Evolutionary conservation across 768 basidiomycete species (phyloP), one percentile per base, ranked within the genome.

Genomic region (Amanita muscaria): DNA sequence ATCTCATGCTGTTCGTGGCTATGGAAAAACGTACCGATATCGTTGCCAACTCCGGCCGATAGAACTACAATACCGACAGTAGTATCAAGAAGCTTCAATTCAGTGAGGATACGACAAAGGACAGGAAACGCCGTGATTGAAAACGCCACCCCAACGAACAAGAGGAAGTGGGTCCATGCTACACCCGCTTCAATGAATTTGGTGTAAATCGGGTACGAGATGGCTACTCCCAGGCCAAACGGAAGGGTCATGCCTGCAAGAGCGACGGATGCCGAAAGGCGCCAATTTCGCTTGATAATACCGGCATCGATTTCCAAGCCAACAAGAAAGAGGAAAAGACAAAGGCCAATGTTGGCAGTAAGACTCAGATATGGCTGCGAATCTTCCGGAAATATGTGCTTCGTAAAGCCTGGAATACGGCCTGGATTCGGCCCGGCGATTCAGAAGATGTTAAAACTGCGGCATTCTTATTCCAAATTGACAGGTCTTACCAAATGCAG

Each of bases 141-240:
- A 65, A 82, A 91, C 1, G 91, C 90, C 16, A 93, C 89, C 11
- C 89, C 91, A 8, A 87, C 80, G 63, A 98, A 97, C 29, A 99
- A 78, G 76, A 96, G 80, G 62, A 98, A 98, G 59, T 94, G 73
- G 0, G 88, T 83, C 61, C 91, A 94, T 42, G 79, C 71, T 39
- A 83, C 72, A 36, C 63, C 67, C 1, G 65, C 61, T 56, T 83
- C 74, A 51, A 89, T 75, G 63, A 93, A 97, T 47, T 79, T 56
- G 9, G 66, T 62, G 66, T 91, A 97, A 5, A 96, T 57, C 0
- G 86, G 80, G 8, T 67, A 74, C 23, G 73, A 53, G 8, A 77
- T 59, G 0, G 71, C 83, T 0, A 83, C 74, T 1, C 94, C 94
- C 2, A 97, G 64, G 1, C 77, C 89, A 53, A 99, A 97, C 0